Percentiles rank a stretch among this genome's conserved stretches.
phyloP scores from a whole-genome alignment of 257 asterid genomes.

The Avicennia marina region DNA sequence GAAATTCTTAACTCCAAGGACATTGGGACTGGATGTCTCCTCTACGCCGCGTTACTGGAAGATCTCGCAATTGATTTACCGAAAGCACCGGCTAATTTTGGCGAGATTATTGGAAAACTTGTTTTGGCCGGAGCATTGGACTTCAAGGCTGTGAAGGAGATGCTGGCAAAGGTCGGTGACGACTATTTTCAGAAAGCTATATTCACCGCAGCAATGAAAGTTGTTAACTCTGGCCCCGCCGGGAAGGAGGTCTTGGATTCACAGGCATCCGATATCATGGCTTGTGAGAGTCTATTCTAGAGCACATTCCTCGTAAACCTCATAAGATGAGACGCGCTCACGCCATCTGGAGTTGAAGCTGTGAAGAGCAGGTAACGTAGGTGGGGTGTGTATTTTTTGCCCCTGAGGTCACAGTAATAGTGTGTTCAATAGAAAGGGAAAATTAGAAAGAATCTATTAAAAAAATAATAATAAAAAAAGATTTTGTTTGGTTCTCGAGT shows the following conservation, averaged over 20 bases:
- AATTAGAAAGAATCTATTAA: no score
- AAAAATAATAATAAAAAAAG: no score
- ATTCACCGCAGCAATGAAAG: slow-evolving; percentile 33
- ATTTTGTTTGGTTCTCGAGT: no score
- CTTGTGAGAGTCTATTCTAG: slow-evolving; percentile 57
- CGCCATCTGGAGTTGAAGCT: no score
- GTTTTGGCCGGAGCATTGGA: slow-evolving; percentile 54
- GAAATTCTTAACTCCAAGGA: slow-evolving; percentile 44
- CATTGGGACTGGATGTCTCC: slow-evolving; percentile 41
- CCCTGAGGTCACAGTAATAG: no score
- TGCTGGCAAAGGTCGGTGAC: slow-evolving; percentile 51
- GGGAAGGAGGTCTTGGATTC: slow-evolving; percentile 59
- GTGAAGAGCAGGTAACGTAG: no score
- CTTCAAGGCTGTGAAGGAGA: slow-evolving; percentile 62
- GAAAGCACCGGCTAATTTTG: slow-evolving; percentile 75
- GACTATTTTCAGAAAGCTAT: slow-evolving; percentile 55
- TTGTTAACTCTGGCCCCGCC: slow-evolving; percentile 33
- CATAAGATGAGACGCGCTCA: no score
- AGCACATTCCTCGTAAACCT: no score
- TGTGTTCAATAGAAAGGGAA: no score
- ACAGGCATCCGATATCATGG: slow-evolving; percentile 59
- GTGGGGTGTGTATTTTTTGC: no score
- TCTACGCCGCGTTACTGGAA: slow-evolving; percentile 53
- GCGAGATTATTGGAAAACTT: slow-evolving; percentile 63
- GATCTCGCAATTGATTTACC: slow-evolving; percentile 92